Base-by-base conservation (phyloP, 2,329 filamentous ascomycete species). In the Colletotrichum caudatum region DNA sequence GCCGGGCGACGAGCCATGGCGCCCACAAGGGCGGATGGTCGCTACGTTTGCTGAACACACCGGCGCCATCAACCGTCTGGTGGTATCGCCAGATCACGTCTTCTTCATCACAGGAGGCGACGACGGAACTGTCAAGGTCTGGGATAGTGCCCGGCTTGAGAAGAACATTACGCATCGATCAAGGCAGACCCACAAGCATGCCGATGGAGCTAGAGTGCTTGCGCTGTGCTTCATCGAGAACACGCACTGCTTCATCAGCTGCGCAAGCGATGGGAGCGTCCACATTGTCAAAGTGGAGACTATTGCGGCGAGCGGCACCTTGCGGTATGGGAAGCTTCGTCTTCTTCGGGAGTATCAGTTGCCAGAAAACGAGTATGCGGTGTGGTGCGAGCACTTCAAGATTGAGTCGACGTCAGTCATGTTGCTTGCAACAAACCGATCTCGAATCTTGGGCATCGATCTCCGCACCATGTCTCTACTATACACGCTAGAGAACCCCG, bases 51-150 rank as follows among this genome's bases (percentile, higher is more conserved):
- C 93, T 1, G 96, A 99, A 79, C 96, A 99, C 78, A 91, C 87
- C 37, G 94, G 90, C 0, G 89, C 93, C 9, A 90, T 98, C 74
- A 97, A 93, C 77, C 90, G 95, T 12, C 89, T 98, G 14, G 86
- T 93, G 2, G 89, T 94, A 9, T 92, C 96, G 1, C 94, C 95
- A 0, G 96, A 99, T 78, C 95, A 99, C 79, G 84, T 91, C 5
- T 99, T 99, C 82, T 99, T 99, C 81, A 88, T 98, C 68, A 98
- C 96, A 0, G 95, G 91, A 8, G 95, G 95, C 12, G 94, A 97
- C 77, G 96, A 99, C 80, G 94, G 96, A 3, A 90, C 89, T 8
- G 93, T 98, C 68, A 97, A 94, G 78, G 88, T 99, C 6, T 99
- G 96, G 96, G 96, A 99, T 81, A 92, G 94, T 35, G 91, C 91